These are phyloP conservation scores for Xylariaceae sp. DNA, from an alignment of 2,329 filamentous ascomycete species.

Conservation along the genomic window DNA sequence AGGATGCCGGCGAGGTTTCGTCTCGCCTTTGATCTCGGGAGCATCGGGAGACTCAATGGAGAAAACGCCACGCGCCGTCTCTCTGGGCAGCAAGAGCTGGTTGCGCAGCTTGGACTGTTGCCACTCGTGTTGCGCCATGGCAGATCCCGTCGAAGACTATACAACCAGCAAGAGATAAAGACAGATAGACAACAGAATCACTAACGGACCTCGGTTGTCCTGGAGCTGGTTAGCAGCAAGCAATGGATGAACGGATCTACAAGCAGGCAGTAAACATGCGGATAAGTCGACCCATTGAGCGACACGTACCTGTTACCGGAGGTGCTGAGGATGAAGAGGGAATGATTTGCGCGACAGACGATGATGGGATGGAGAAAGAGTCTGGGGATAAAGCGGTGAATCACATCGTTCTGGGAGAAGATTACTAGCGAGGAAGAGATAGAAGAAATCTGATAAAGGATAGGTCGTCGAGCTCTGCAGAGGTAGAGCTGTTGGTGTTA, in stretches of 20 bases:
- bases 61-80: constrained; percentile 58
- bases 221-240: neutral
- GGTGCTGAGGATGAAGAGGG: neutral
- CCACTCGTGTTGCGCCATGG: constrained; percentile 29
- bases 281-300: neutral
- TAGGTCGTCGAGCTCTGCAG: neutral
- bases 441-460: neutral
- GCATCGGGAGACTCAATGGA: constrained; percentile 62
- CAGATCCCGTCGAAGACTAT: neutral
- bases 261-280: neutral
- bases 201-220: neutral
- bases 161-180: neutral
- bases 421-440: neutral
- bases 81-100: constrained; percentile 37
- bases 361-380: neutral
- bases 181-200: neutral
- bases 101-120: constrained; percentile 30
- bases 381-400: too few species aligned
- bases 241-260: too few species aligned
- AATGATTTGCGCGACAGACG: neutral
- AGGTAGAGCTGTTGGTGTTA: neutral
- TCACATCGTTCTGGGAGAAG: neutral
- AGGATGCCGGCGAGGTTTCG: constrained; percentile 64
- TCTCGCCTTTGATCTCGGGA: constrained; percentile 64
- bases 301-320: neutral